Conservation (phyloP, 1,139 yeast genomes). For the Taphrina wiesneri region DNA sequence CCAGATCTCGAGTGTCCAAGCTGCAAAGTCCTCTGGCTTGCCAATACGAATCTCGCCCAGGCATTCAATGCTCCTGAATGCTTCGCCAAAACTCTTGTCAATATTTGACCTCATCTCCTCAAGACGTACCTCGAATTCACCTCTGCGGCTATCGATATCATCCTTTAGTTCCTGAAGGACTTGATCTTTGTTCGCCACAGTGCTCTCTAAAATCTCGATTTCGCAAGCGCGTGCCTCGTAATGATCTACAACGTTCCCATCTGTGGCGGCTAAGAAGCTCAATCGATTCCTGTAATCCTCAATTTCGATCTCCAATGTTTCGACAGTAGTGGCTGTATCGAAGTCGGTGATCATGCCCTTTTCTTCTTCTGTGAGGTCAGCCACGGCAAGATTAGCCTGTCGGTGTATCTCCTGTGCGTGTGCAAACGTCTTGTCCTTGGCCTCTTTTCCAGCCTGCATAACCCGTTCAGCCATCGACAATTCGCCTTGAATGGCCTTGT, state of each 20-base stretch:
- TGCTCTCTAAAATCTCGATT: constrained; percentile 44
- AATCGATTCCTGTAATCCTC: constrained; percentile 44
- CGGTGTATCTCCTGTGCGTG: constrained; percentile 13
- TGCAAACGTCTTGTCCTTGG: neutral
- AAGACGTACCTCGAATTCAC: constrained; percentile 62
- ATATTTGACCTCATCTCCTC: constrained; percentile 55
- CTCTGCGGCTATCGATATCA: constrained; percentile 50
- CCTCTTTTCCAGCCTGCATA: neutral
- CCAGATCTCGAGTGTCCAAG: constrained; percentile 82
- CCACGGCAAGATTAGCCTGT: constrained; percentile 3
- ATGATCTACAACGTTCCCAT: constrained; percentile 40
- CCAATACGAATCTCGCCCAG: constrained; percentile 73
- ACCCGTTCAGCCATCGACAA: constrained; percentile 29
- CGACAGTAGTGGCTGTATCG: constrained; percentile 37
- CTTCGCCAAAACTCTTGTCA: constrained; percentile 62
- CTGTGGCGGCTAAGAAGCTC: constrained; percentile 42
- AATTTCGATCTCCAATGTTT: constrained; percentile 43
- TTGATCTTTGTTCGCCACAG: constrained; percentile 43
- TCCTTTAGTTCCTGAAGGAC: constrained; percentile 45
- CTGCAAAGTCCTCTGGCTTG: constrained; percentile 57
- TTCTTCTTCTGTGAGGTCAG: constrained; percentile 5
- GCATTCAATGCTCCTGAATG: constrained; percentile 76
- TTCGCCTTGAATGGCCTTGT: constrained; percentile 1
- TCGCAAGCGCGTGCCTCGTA: constrained; percentile 42
- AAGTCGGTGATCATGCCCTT: constrained; percentile 1